Evolutionary conservation across 2,329 filamentous ascomycete genomes (phyloP), one percentile per base, ranked within the genome.

Genomic region (Rachicladosporium sp.): DNA sequence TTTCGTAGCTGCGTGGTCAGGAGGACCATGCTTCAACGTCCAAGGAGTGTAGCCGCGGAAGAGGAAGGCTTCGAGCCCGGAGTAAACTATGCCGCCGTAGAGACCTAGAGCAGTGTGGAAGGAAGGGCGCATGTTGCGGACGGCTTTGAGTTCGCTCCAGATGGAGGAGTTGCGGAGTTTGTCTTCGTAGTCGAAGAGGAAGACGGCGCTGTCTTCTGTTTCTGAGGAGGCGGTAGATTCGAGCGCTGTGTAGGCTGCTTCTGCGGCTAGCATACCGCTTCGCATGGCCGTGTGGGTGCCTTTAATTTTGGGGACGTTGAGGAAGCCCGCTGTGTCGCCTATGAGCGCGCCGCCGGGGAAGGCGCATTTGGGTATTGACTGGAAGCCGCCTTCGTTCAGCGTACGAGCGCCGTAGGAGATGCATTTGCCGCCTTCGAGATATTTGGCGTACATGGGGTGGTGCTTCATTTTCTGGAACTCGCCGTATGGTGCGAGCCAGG

Each of bases 391-490:
- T 64, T 98, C 91, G 50, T 89, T 83, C 33, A 98, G 71, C 2
- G 89, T 84, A 43, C 91, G 78, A 4, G 91, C 91, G 43, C 83
- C 91, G 58, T 98, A 98, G 1, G 91, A 94, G 49, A 98, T 87
- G 61, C 91, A 96, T 67, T 93, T 95, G 49, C 91, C 91, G 43
- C 89, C 89, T 62, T 96, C 85, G n/a, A 98, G 73, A 11, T 88
- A 79, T 4, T 77, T 70, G 49, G 72, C 78, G 70, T 93, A 96
- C 36, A 93, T 66, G n/a, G 91, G 88, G 62, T 98, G 91, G 52
- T 89, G 82, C 72, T 98, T 98, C 70, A 98, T 80, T 69, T 93
- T 94, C 62, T 98, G 91, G 62, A 98, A 98, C 60, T 98, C 91
- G 42, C 79, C 76, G 59, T 96, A 98, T 0, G 91, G 91, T 3